Conservation (phyloP, 176 grass and related monocot genomes). For the Triticum turgidum region DNA sequence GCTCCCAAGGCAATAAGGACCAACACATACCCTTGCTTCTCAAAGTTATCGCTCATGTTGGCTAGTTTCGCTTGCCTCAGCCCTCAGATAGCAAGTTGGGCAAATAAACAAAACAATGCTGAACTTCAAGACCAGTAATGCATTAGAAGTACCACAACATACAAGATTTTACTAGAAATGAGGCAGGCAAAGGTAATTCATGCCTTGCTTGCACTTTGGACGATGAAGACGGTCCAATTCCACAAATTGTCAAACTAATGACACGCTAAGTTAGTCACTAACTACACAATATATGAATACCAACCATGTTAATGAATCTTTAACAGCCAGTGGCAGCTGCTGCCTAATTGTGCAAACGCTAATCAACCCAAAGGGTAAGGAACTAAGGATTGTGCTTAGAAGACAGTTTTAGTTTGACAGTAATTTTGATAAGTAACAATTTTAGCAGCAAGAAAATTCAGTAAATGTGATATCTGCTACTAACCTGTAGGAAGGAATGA, state of each 20-base stretch:
- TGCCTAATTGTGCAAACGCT: background rate
- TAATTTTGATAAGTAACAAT: background rate
- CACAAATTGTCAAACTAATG: background rate
- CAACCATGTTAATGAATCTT: background rate
- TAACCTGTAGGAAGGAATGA: conserved; percentile 42
- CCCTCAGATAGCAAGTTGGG: background rate
- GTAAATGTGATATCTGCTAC: background rate
- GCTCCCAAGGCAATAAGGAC: background rate
- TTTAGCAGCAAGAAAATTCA: background rate
- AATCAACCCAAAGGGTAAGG: conserved; percentile 11
- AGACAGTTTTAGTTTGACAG: background rate
- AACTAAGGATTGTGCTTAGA: background rate
- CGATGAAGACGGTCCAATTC: background rate
- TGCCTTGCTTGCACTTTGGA: background rate
- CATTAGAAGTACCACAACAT: background rate
- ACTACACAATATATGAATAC: background rate
- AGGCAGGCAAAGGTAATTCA: background rate
- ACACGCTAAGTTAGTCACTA: background rate
- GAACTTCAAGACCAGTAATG: background rate
- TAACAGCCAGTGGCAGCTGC: background rate
- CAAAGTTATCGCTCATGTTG: background rate
- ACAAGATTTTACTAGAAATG: background rate
- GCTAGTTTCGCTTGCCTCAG: background rate
- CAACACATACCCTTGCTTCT: background rate
- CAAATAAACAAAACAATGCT: background rate